Base-by-base conservation (phyloP, 2,329 filamentous ascomycete species). In the Didymella arachidicola region DNA sequence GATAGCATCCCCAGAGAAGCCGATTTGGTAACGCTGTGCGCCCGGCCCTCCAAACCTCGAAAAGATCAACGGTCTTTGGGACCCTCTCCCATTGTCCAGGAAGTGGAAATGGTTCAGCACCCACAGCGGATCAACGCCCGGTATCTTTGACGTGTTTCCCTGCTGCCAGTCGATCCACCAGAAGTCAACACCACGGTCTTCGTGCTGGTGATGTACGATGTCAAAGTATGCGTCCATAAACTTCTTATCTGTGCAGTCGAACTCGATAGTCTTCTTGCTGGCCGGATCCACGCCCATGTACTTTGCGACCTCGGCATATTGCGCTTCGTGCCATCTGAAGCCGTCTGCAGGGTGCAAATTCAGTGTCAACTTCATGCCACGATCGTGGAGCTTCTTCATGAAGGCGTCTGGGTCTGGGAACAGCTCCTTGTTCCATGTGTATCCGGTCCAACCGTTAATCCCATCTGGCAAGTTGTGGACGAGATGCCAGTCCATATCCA, bases 91-190 rank as follows among this genome's bases (percentile, higher is more conserved):
- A 59, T 79, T 82, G 62, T 87, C 84, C 3, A 86, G 75, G 68
- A 84, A 89, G 55, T 88, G 85, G 66, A 84, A 88, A 68, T 89
- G 87, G 65, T 89, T 89, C 19, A 89, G 79, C 25, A 88, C 74
- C 86, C 87, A 89, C 0, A 89, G 76, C 0, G 87, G 87, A 69
- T 89, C 87, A 2, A 89, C 76, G 1, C 85, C 85, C 0, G 80
- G 82, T 6, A 87, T 79, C 32, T 80, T 79, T 1, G 85, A 85
- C 55, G 80, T 77, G 2, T 78, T 74, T 1, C 87, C 87, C 70
- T 89, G 87, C 70, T 89, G 87, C 86, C 86, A 89, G 69, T 89
- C 87, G 27, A 88, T 80, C 87, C 87, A 89, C 85, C 86, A 88
- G 56, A 89, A 87, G 66, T 89, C 86, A 22, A 82, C 79, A 1